phyloP scores from a whole-genome alignment of 208 protist genomes.

The Leishmania braziliensis region DNA sequence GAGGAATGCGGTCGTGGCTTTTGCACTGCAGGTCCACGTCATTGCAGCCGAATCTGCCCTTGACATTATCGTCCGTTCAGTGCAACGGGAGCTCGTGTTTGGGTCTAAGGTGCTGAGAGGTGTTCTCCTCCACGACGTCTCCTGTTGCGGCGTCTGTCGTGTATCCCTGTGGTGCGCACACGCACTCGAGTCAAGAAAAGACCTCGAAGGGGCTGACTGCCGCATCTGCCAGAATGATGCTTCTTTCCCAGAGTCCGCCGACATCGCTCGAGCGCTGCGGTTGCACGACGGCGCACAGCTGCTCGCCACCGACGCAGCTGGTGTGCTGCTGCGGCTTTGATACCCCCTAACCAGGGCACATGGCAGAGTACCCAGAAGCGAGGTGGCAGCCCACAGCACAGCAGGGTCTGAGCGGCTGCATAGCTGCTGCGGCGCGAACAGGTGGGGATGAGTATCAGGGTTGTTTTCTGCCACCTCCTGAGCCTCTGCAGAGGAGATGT shows the following conservation, averaged over 20 bases:
- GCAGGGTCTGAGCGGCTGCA: constrained; percentile 2
- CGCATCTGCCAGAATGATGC: neutral
- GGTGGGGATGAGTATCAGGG: neutral
- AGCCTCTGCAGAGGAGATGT: neutral
- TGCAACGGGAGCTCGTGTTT: neutral
- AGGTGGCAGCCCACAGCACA: constrained; percentile 29
- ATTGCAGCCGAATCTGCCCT: neutral
- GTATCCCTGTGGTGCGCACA: neutral
- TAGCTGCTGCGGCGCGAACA: neutral
- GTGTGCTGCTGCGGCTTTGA: constrained; percentile 12
- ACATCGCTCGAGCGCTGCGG: neutral
- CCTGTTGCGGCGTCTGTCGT: neutral
- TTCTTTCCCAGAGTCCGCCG: neutral
- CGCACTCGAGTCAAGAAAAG: neutral
- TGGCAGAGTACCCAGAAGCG: constrained; percentile 24
- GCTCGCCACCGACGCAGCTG: constrained; percentile 10
- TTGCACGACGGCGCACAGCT: constrained; percentile 28
- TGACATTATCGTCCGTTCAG: neutral
- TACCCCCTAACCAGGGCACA: constrained; percentile 20
- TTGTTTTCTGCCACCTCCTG: neutral
- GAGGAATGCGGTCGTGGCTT: neutral
- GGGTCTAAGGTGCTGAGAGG: neutral
- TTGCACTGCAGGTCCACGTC: neutral
- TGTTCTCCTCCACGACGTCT: neutral
- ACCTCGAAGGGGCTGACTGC: neutral